These are phyloP conservation scores for Auriculariales sp. DNA, from an alignment of 768 basidiomycete species.

Conservation along the genomic window DNA sequence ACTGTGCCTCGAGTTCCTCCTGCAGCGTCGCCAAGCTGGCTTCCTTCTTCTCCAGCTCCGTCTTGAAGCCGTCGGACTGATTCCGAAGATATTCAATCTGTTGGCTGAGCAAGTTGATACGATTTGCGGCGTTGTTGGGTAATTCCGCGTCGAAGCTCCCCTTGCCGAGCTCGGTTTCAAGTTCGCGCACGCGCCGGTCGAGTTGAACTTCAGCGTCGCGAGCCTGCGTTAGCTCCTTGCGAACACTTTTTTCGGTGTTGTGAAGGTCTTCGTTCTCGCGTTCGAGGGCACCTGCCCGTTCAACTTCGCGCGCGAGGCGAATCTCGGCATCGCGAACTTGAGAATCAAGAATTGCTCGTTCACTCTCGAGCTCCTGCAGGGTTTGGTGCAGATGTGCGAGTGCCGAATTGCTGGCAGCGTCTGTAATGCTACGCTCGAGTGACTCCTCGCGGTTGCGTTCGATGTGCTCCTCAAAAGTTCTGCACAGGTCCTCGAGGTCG, in stretches of 20 bases:
- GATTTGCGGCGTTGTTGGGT: conserved; percentile 2
- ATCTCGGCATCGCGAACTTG: not conserved
- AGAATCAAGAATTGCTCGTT: not conserved
- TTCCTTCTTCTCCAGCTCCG: conserved; percentile 24
- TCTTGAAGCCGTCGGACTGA: not conserved
- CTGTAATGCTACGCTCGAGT: not conserved
- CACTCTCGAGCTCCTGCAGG: conserved; percentile 1
- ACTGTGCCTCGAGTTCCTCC: conserved; percentile 55
- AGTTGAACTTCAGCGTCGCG: not conserved
- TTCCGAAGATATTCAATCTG: not conserved
- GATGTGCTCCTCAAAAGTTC: not conserved
- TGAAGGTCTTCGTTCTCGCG: not conserved
- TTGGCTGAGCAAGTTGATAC: not conserved
- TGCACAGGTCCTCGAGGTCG: conserved; percentile 52
- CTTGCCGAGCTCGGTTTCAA: conserved; percentile 30
- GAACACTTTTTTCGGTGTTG: not conserved
- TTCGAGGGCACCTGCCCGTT: not conserved
- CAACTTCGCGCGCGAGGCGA: not conserved
- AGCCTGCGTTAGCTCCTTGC: not conserved
- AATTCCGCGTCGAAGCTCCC: conserved; percentile 37
- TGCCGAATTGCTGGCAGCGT: not conserved
- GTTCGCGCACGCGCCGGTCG: not conserved
- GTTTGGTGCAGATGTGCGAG: not conserved
- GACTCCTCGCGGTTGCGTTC: not conserved
- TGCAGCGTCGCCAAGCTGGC: conserved; percentile 37